These are phyloP conservation scores for Lasiodiplodia sp. DNA, from an alignment of 2,329 filamentous ascomycete species.

Conservation along the genomic window DNA sequence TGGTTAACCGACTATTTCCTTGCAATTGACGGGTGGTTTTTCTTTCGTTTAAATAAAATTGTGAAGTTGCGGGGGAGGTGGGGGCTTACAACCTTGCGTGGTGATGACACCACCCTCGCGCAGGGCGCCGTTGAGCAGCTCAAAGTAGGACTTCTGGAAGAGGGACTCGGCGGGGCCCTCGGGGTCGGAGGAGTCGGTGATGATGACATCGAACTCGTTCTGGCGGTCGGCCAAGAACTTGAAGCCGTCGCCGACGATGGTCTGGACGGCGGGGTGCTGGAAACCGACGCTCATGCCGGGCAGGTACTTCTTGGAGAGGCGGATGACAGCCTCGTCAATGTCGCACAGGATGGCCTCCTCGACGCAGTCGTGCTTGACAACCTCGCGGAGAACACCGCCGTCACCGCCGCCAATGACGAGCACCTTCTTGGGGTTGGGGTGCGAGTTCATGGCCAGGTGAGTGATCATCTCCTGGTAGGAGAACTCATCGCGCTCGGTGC, in stretches of 20 bases:
- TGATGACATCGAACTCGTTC: conserved; percentile 98
- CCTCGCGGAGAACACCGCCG: conserved; percentile 95
- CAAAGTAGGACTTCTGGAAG: conserved; percentile 99
- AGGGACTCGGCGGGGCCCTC: conserved; percentile 95
- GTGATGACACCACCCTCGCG: conserved; percentile 97
- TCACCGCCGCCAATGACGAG: conserved; percentile 98
- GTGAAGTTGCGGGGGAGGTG: conserved; percentile 39
- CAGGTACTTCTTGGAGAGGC: conserved; percentile 97
- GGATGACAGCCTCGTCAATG: conserved; percentile 98
- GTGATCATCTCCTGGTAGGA: conserved; percentile 99
- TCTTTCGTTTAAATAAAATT: neutral
- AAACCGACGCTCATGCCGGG: conserved; percentile 93
- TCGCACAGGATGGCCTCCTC: conserved; percentile 97
- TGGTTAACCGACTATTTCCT: conserved; percentile 36
- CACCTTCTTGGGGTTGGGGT: conserved; percentile 98
- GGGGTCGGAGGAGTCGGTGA: conserved; percentile 97
- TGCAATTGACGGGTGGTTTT: neutral
- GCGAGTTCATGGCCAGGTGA: conserved; percentile 96
- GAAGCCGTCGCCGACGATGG: conserved; percentile 96
- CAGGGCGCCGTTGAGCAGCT: conserved; percentile 88
- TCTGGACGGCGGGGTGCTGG: conserved; percentile 90
- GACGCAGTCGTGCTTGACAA: conserved; percentile 98
- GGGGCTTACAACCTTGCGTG: conserved; percentile 99
- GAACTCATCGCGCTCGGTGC: conserved; percentile 98
- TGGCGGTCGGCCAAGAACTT: conserved; percentile 97